phyloP scores from a whole-genome alignment of 1,284 basidiomycete genomes.

The Marasmius sp. region DNA sequence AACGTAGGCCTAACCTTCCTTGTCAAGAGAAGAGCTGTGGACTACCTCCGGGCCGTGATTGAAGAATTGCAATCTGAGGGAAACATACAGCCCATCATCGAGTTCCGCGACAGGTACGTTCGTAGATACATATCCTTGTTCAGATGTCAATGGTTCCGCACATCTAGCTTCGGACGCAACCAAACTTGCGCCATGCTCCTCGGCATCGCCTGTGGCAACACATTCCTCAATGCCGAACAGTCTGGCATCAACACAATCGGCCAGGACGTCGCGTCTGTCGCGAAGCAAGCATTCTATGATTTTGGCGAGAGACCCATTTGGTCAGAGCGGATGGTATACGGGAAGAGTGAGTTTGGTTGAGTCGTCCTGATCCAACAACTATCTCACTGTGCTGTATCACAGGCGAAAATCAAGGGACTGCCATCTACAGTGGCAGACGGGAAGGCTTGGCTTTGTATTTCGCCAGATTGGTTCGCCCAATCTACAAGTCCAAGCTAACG shows the following conservation, averaged over 20 bases:
- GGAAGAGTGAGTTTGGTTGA: slow-evolving; percentile 35
- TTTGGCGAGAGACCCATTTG: slow-evolving; percentile 80
- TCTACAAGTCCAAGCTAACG: slow-evolving; percentile 86
- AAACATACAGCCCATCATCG: slow-evolving; percentile 67
- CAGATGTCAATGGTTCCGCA: neutral
- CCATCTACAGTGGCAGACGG: slow-evolving; percentile 84
- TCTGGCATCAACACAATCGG: slow-evolving; percentile 52
- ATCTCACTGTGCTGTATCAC: slow-evolving; percentile 5
- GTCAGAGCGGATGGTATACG: slow-evolving; percentile 74
- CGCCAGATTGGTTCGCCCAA: slow-evolving; percentile 78
- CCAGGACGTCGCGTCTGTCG: slow-evolving; percentile 63
- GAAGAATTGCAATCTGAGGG: slow-evolving; percentile 71
- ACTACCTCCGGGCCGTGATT: slow-evolving; percentile 74
- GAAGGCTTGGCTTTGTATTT: slow-evolving; percentile 91
- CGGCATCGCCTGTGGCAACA: slow-evolving; percentile 74
- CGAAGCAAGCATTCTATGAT: slow-evolving; percentile 83
- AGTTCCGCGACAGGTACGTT: slow-evolving; percentile 69
- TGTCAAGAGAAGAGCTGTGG: slow-evolving; percentile 81
- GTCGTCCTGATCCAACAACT: neutral
- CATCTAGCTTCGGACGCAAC: slow-evolving; percentile 76
- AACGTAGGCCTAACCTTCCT: slow-evolving; percentile 84
- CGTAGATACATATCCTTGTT: neutral
- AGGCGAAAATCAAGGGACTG: slow-evolving; percentile 71
- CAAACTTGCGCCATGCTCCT: slow-evolving; percentile 93
- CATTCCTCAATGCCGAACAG: slow-evolving; percentile 58